Evolutionary conservation across 2,329 filamentous ascomycete genomes (phyloP).

Genomic region (Aspergillus sp.): DNA sequence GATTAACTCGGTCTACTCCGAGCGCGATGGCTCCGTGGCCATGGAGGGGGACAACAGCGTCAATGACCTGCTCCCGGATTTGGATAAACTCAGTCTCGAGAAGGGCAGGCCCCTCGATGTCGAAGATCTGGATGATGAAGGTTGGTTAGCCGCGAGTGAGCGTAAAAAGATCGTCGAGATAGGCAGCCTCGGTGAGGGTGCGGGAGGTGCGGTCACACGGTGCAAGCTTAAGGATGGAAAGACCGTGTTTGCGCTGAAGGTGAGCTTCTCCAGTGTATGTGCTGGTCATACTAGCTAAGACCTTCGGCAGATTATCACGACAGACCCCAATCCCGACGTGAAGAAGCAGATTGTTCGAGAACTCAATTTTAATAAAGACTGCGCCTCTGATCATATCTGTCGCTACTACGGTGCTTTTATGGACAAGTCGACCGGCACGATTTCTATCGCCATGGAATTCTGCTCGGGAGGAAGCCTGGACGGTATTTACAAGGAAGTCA

Average conservation of each 20-base stretch:
- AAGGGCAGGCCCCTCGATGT: conserved; percentile 79
- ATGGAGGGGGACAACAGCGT: conserved; percentile 80
- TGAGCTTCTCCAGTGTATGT: conserved; percentile 32
- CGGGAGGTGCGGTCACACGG: conserved; percentile 87
- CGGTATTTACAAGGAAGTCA: conserved; percentile 95
- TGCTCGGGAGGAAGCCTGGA: conserved; percentile 94
- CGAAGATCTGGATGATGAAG: conserved; percentile 88
- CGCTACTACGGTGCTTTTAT: conserved; percentile 96
- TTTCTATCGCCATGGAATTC: conserved; percentile 98
- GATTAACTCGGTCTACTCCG: conserved; percentile 75
- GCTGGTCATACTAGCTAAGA: conserved; percentile 6
- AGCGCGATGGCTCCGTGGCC: conserved; percentile 60
- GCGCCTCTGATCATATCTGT: conserved; percentile 91
- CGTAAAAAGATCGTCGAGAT: conserved; percentile 81
- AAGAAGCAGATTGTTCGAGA: conserved; percentile 98
- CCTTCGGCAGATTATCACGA: conserved; percentile 74
- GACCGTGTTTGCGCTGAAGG: conserved; percentile 93
- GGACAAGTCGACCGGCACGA: conserved; percentile 89
- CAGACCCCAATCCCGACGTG: conserved; percentile 92
- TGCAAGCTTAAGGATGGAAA: conserved; percentile 85
- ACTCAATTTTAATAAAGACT: conserved; percentile 95
- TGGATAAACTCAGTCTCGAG: conserved; percentile 73
- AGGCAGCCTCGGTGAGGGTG: conserved; percentile 85
- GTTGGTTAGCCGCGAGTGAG: conserved; percentile 86
- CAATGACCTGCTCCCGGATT: conserved; percentile 63